Conservation (phyloP, 768 basidiomycete species). For the Mycena galopus region DNA sequence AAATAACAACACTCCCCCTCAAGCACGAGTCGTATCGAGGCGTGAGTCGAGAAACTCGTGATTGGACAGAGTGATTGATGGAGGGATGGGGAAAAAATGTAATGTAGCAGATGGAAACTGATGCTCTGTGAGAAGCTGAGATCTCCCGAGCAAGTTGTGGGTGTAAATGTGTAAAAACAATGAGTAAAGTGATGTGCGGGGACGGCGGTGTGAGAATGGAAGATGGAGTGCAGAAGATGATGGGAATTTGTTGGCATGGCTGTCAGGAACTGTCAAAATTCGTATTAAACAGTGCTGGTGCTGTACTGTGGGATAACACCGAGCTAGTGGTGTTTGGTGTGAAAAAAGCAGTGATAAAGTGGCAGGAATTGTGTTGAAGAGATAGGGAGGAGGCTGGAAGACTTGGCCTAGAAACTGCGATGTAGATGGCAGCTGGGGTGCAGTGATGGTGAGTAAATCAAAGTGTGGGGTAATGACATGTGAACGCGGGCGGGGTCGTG, state of each 20-base stretch:
- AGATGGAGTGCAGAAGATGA: not conserved
- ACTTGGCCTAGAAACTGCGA: no score
- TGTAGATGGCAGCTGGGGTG: no score
- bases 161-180: not conserved
- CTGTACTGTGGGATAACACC: not conserved
- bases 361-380: no score
- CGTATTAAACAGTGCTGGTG: not conserved
- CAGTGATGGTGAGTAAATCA: no score
- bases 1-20: conserved; percentile 6
- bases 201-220: not conserved
- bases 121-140: conserved; percentile 10
- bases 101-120: conserved; percentile 8
- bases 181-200: not conserved
- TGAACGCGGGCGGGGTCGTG: no score
- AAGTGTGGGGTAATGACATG: no score
- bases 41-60: conserved; percentile 1
- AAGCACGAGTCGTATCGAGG: conserved; percentile 10
- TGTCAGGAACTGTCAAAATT: not conserved
- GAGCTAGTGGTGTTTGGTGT: not conserved
- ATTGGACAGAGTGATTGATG: conserved; percentile 2
- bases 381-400: no score
- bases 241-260: not conserved
- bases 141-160: not conserved
- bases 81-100: not conserved
- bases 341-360: conserved; percentile 3